Evolutionary conservation across 176 grass and related monocot genomes (phyloP).

Genomic region (Bromus sterilis): DNA sequence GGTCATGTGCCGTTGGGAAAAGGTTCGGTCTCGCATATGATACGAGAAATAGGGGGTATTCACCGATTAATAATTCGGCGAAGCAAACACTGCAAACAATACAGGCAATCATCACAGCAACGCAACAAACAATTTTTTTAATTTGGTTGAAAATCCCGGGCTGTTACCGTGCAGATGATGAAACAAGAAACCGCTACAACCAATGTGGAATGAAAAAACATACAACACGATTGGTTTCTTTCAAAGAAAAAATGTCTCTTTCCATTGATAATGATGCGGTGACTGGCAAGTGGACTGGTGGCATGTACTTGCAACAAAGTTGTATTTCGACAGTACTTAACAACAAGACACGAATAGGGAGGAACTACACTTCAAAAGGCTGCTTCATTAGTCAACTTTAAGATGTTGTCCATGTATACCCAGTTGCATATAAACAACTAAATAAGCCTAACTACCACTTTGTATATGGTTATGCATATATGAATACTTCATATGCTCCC

Average conservation of each 20-base stretch:
- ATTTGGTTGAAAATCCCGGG: too few species aligned
- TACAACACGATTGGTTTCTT: constrained; percentile 19
- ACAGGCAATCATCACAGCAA: too few species aligned
- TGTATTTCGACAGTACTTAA: not conserved
- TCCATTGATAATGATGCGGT: constrained; percentile 41
- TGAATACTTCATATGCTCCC: not conserved
- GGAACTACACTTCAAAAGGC: constrained; percentile 6
- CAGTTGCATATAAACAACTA: too few species aligned
- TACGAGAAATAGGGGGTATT: too few species aligned
- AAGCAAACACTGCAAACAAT: too few species aligned
- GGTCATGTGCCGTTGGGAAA: too few species aligned
- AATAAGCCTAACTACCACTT: too few species aligned
- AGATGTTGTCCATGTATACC: not conserved
- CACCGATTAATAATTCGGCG: too few species aligned
- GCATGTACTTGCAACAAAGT: not conserved
- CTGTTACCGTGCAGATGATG: constrained; percentile 16
- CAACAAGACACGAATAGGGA: not conserved
- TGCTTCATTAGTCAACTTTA: not conserved
- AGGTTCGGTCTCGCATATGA: too few species aligned
- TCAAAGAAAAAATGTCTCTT: not conserved
- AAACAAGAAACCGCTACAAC: not conserved
- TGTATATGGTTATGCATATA: too few species aligned
- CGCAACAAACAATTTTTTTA: too few species aligned
- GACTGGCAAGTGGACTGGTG: not conserved
- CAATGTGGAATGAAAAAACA: not conserved